Base-by-base conservation (phyloP, 768 basidiomycete species). In the Tephrocybe sp. region DNA sequence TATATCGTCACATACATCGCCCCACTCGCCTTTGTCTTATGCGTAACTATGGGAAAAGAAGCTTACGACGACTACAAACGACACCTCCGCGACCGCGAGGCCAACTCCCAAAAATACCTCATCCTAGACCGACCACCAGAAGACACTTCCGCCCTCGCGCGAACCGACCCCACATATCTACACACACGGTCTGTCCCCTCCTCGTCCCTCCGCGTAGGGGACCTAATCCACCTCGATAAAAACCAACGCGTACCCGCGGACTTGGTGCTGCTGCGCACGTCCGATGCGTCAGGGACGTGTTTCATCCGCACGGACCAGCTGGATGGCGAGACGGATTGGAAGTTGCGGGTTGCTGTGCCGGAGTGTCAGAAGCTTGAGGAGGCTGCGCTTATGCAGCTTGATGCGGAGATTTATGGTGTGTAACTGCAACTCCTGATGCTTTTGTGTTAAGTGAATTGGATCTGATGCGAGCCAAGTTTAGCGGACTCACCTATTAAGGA, bases 261-360 rank as follows among this genome's bases (percentile, higher is more conserved):
- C 63, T 77, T 98, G 61, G 82, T 98, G 9, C 76, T 99, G 9
- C 75, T 99, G 9, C 82, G 85, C 38, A 98, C 97, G 0, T 87
- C 85, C 3, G 96, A 99, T 61, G 70, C 82, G 3, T 86, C 87
- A 20, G 97, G 97, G 2, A 94, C 94, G 1, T 98, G 96, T 66
- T 99, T 98, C 68, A 92, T 99, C 54, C 81, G 97, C 9, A 99
- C 96, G 1, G 97, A 99, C 68, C 97, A 98, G 63, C 77, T 99
- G 23, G 97, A 99, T 57, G 97, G 97, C 38, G 97, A 99, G 70
- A 99, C 97, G 3, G 97, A 99, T 62, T 98, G 97, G 97, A 99
- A 99, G 66, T 74, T 98, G 43, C 82, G 91, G 4, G 89, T 97
- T 1, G 94, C 96, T 1, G 85, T 96, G 1, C 80, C 87, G 2